These are phyloP conservation scores for Nannizziopsis arthrosporioides DNA, from an alignment of 2,329 filamentous ascomycete genomes.

Conservation along the genomic window DNA sequence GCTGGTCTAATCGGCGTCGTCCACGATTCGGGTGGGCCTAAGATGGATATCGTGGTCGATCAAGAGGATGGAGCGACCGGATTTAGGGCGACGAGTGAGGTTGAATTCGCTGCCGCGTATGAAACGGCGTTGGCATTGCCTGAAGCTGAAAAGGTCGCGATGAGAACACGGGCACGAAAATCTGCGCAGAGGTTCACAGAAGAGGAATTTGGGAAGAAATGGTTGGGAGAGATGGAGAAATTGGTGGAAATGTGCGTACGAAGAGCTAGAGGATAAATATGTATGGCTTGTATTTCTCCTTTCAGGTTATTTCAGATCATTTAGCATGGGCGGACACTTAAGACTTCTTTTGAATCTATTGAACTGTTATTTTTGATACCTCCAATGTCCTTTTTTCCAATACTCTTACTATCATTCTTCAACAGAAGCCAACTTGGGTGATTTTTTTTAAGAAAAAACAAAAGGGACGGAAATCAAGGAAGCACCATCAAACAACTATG, in stretches of 20 bases:
- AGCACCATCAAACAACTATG: too few species aligned
- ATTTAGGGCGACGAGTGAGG: slow-evolving; percentile 68
- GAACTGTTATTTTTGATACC: not conserved
- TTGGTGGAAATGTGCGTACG: slow-evolving; percentile 44
- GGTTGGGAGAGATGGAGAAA: slow-evolving; percentile 62
- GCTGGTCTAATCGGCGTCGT: slow-evolving; percentile 88
- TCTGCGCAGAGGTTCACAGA: slow-evolving; percentile 82
- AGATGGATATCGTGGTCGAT: slow-evolving; percentile 78
- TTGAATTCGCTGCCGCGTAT: slow-evolving; percentile 72
- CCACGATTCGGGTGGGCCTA: slow-evolving; percentile 85
- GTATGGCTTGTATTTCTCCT: not conserved
- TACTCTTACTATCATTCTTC: too few species aligned
- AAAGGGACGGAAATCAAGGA: too few species aligned
- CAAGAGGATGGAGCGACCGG: slow-evolving; percentile 69
- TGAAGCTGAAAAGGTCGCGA: slow-evolving; percentile 52
- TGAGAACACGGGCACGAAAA: slow-evolving; percentile 61
- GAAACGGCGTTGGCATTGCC: slow-evolving; percentile 59
- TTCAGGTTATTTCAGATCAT: not conserved
- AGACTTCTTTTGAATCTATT: not conserved
- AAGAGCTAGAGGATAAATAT: slow-evolving; percentile 4
- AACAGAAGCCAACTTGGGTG: too few species aligned
- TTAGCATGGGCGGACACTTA: not conserved
- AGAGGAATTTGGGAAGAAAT: slow-evolving; percentile 67
- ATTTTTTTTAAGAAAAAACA: too few species aligned
- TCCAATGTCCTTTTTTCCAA: too few species aligned